Evolutionary conservation across 2,329 filamentous ascomycete species (phyloP), one percentile per base, ranked within the genome.

Genomic region (Sporothrix dimorphospora): DNA sequence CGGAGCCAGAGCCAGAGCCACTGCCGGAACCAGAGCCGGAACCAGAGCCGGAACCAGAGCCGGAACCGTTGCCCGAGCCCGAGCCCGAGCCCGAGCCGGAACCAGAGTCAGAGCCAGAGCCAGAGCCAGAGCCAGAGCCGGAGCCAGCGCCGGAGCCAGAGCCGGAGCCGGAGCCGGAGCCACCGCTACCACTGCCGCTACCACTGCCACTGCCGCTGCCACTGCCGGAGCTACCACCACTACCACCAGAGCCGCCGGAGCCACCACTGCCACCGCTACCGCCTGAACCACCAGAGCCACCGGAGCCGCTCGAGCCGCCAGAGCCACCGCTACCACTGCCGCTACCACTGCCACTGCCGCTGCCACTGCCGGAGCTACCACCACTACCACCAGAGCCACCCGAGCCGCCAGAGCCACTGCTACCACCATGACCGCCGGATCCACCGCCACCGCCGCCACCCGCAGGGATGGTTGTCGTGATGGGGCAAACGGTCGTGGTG

Each of bases 401-500:
- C n/a, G n/a, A n/a, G 24, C 27, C 16, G 27, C 66, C 51, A 3
- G 9, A 1, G 19, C 66, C 19, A n/a, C 21, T 5, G 16, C 47
- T 30, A 40, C 65, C 45, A n/a, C n/a, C 8, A n/a, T n/a, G 6
- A 14, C 47, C 27, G 12, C 38, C 42, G n/a, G 8, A 6, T 6
- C 14, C 2, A 40, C 67, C 30, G 21, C 74, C 76, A 71, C 74
- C 75, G 7, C 12, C 16, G 21, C 42, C 24, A 21, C 27, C 59
- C 55, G 73, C 74, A 45, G 77, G 75, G 65, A 78, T 75, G 70
- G 74, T 70, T 59, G 74, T 75, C 5, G 70, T 71, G 65, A 84
- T 79, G 14, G 83, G 82, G 79, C 82, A 83, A 71, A 83, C 77
- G 6, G 83, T 84, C 45, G 83, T 69, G 8, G 82, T 70, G n/a